Conservation (phyloP, 768 basidiomycete genomes). For the Coprinellus aureogranulatus region DNA sequence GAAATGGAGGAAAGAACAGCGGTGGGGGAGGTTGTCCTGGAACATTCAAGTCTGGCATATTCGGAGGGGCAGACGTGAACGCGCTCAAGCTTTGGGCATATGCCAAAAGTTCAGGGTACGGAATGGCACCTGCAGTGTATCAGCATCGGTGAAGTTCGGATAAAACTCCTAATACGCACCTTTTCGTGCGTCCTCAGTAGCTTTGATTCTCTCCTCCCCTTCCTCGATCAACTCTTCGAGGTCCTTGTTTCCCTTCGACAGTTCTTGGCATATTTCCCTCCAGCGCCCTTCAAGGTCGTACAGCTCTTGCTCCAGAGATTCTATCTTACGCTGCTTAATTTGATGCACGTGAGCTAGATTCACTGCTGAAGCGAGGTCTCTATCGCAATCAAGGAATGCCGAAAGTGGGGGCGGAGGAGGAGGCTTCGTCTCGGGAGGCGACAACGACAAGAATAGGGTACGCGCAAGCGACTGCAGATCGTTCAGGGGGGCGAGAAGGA, state of each 20-base stretch:
- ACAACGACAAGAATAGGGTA: conserved; percentile 69
- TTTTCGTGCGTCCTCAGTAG: conserved; percentile 70
- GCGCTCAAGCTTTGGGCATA: conserved; percentile 84
- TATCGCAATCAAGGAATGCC: conserved; percentile 63
- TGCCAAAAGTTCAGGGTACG: conserved; percentile 77
- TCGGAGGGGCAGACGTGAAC: conserved; percentile 86
- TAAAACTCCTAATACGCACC: conserved; percentile 37
- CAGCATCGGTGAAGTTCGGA: background rate
- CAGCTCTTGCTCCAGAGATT: conserved; percentile 69
- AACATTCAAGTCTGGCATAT: conserved; percentile 71
- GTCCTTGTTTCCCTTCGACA: conserved; percentile 66
- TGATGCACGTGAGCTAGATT: conserved; percentile 70
- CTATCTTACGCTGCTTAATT: conserved; percentile 71
- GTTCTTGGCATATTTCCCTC: conserved; percentile 62
- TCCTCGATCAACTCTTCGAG: conserved; percentile 70
- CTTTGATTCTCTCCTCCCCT: conserved; percentile 67
- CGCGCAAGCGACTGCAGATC: conserved; percentile 63
- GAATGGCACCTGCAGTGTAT: conserved; percentile 58
- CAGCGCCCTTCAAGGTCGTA: conserved; percentile 63
- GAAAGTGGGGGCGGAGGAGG: conserved; percentile 58
- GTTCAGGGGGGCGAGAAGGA: conserved; percentile 60
- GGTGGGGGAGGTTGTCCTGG: conserved; percentile 75
- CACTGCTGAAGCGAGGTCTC: conserved; percentile 62
- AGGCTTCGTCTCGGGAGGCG: conserved; percentile 61
- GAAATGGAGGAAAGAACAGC: conserved; percentile 86